Base-by-base conservation (phyloP, 1,139 yeast genomes). In the Geotrichum candidum region DNA sequence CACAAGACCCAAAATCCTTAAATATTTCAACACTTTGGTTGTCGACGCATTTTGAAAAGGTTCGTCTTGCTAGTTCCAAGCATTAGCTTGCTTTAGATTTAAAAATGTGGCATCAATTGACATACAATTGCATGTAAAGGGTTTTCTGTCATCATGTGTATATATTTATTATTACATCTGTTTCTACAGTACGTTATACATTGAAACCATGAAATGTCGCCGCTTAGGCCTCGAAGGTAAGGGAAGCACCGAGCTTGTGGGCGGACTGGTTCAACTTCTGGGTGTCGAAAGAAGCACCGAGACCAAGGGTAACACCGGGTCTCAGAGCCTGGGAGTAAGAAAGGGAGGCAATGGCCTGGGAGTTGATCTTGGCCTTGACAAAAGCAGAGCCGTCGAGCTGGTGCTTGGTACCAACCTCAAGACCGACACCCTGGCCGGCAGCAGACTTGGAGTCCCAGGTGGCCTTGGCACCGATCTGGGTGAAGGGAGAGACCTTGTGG, bases 391-490 rank as follows among this genome's bases (percentile, higher is more conserved):
- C 78, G 81, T 94, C 98, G 75, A 94, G 85, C 71, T 83, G 81
- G 85, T 94, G 94, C 85, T 90, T 92, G 78, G 97, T 86, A 72
- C 97, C 99, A 70, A 92, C 90, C 83, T 95, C 99, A 73, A 95
- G 86, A 64, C 83, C 83, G 71, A 86, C 89, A 66, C 84, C 84
- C 76, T 83, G 83, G 67, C 81, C 77, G 65, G 80, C 75, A 69
- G 90, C 85, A 67, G 89, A 81, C 77, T 90, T 86, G 68, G 96
- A 87, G 82, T 91, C 97, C 87, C 95, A 90, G 70, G 95, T 87
- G 74, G 97, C 96, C 84, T 89, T 92, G 73, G 97, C 96, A 82
- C 97, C 98, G 72, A 92, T 96, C 84, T 94, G 97, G 72, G 94
- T 91, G 72, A 82, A 80, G 68, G 95, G 89, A 71, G 91, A 85